Conservation (phyloP, 2,329 filamentous ascomycete genomes). For the Neophaeococcomyces mojaviensis region DNA sequence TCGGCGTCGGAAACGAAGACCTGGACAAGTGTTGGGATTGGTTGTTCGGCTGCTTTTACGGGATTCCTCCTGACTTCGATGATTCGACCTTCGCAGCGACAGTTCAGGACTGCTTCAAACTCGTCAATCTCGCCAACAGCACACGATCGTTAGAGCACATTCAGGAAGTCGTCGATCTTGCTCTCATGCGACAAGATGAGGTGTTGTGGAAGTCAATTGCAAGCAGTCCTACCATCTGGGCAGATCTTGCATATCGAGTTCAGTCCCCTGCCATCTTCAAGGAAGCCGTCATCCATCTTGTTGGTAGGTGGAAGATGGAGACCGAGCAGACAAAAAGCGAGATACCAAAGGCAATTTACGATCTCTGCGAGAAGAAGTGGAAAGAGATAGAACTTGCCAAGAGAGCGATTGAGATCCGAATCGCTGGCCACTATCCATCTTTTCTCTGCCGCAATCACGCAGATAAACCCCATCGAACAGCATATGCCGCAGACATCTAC, state of each 20-base stretch:
- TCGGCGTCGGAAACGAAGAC: constrained; percentile 31
- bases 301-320: constrained; percentile 27
- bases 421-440: constrained; percentile 27
- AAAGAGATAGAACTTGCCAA: constrained; percentile 23
- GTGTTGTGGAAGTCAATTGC: constrained; percentile 39
- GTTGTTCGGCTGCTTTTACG: constrained; percentile 43
- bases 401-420: constrained; percentile 24
- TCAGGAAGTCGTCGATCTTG: constrained; percentile 39
- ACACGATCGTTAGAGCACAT: constrained; percentile 38
- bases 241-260: constrained; percentile 39
- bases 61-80: constrained; percentile 34
- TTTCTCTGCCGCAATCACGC: constrained; percentile 31
- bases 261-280: constrained; percentile 35
- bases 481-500: constrained; percentile 43
- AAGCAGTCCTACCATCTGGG: constrained; percentile 38
- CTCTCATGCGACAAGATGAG: constrained; percentile 41
- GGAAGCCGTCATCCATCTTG: constrained; percentile 27
- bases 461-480: constrained; percentile 32
- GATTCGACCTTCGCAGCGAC: constrained; percentile 32
- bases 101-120: constrained; percentile 33
- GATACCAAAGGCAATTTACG: constrained; percentile 19
- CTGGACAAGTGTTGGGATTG: constrained; percentile 31
- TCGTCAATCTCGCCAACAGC: constrained; percentile 41
- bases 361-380: constrained; percentile 24
- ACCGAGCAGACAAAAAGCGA: constrained; percentile 14